Conservation (phyloP, 2,329 filamentous ascomycete species). For the Xylaria sp. region DNA sequence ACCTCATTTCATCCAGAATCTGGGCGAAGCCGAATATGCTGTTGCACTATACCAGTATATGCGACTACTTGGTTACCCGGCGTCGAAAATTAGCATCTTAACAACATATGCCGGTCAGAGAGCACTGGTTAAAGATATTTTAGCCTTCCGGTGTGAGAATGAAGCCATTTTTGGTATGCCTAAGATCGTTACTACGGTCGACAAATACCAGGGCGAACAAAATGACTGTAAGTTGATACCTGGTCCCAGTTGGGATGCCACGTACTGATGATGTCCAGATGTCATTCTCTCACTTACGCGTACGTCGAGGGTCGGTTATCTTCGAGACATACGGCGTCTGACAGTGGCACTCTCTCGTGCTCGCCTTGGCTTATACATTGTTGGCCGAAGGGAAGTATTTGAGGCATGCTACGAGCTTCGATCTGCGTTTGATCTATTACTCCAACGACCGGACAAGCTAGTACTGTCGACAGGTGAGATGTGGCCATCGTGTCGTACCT, state of each 20-base stretch:
- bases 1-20: constrained; percentile 94
- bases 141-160: constrained; percentile 82
- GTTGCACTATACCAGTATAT: constrained; percentile 98
- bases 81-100: constrained; percentile 83
- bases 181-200: constrained; percentile 90
- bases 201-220: constrained; percentile 99
- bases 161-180: constrained; percentile 90
- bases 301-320: constrained; percentile 88
- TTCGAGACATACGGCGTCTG: constrained; percentile 90
- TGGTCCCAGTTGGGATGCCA: not conserved
- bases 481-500: constrained; percentile 73
- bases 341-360: constrained; percentile 95
- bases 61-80: constrained; percentile 92
- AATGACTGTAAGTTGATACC: constrained; percentile 84
- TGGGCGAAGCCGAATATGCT: constrained; percentile 96
- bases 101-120: constrained; percentile 94
- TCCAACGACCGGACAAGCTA: constrained; percentile 83
- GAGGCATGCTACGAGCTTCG: constrained; percentile 88
- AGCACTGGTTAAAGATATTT: constrained; percentile 86
- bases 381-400: constrained; percentile 89
- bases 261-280: constrained; percentile 62
- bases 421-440: constrained; percentile 82
- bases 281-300: constrained; percentile 93
- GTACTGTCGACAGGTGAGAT: constrained; percentile 86
- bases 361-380: constrained; percentile 88